Percentiles rank a stretch among this genome's conserved stretches.
Evolutionary conservation across 495 filamentous ascomycete genomes (phyloP).

Genomic region (Paragyromitra xinjiangensis): DNA sequence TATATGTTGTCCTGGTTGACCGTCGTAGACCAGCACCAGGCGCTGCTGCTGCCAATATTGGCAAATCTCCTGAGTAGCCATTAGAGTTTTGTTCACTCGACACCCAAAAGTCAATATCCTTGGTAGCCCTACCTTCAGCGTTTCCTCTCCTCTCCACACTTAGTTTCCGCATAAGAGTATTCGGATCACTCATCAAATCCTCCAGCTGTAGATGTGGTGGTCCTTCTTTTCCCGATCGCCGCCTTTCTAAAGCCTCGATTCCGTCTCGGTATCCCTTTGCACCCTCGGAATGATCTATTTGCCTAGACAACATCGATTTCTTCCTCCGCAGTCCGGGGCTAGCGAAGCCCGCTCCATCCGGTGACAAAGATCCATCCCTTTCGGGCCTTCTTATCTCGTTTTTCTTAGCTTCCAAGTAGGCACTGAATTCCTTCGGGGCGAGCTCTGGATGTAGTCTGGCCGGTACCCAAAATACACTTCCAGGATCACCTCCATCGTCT

Average conservation of each 20-base stretch:
- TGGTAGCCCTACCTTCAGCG: constrained; percentile 51
- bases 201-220: constrained; percentile 69
- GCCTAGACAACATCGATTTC: constrained; percentile 93
- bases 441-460: constrained; percentile 93
- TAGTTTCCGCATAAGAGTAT: constrained; percentile 72
- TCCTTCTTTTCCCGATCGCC: constrained; percentile 68
- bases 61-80: constrained; percentile 68
- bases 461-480: constrained; percentile 93
- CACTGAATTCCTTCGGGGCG: constrained; percentile 95
- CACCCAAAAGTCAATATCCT: constrained; percentile 16
- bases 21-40: constrained; percentile 81
- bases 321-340: constrained; percentile 77
- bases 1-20: constrained; percentile 91
- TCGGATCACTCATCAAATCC: constrained; percentile 82
- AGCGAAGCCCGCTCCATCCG: constrained; percentile 65
- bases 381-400: constrained; percentile 69
- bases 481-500: constrained; percentile 86
- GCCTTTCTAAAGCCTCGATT: constrained; percentile 81
- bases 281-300: constrained; percentile 78
- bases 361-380: constrained; percentile 75
- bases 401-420: constrained; percentile 91
- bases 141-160: constrained; percentile 64
- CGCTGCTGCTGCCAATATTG: constrained; percentile 77
- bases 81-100: constrained; percentile 25
- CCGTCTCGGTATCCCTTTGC: constrained; percentile 81